Percentiles rank a stretch among this genome's conserved stretches.
Conservation (phyloP, 176 grass and related monocot species). For the Oryza brachyantha region DNA sequence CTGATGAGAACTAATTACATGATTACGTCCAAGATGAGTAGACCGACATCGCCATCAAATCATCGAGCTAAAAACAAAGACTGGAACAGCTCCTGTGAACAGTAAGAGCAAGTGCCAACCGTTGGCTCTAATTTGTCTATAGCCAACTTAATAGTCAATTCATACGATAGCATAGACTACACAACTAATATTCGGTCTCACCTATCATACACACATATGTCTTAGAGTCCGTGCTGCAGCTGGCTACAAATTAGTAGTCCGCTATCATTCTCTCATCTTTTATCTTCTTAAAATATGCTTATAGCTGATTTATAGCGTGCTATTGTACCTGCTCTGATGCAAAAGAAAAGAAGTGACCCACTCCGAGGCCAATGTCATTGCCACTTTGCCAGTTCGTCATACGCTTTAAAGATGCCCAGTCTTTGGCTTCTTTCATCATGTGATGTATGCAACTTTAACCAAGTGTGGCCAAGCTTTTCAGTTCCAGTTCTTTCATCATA, state of each 20-base stretch:
- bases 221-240: no score
- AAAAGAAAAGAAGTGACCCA: neutral
- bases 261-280: no score
- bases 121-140: no score
- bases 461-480: neutral
- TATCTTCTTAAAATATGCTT: no score
- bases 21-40: neutral
- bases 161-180: no score
- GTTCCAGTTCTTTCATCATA: conserved; percentile 10
- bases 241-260: no score
- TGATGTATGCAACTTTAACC: conserved; percentile 2
- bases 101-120: no score
- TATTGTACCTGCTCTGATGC: no score
- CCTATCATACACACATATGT: no score
- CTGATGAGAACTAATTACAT: neutral
- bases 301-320: no score
- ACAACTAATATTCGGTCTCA: no score
- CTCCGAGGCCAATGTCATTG: neutral
- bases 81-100: neutral
- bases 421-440: conserved; percentile 25
- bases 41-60: neutral
- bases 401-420: conserved; percentile 18
- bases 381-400: neutral
- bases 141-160: no score
- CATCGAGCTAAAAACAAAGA: neutral